Evolutionary conservation across 2,329 filamentous ascomycete genomes (phyloP).

Genomic region (Pyricularia grisea): DNA sequence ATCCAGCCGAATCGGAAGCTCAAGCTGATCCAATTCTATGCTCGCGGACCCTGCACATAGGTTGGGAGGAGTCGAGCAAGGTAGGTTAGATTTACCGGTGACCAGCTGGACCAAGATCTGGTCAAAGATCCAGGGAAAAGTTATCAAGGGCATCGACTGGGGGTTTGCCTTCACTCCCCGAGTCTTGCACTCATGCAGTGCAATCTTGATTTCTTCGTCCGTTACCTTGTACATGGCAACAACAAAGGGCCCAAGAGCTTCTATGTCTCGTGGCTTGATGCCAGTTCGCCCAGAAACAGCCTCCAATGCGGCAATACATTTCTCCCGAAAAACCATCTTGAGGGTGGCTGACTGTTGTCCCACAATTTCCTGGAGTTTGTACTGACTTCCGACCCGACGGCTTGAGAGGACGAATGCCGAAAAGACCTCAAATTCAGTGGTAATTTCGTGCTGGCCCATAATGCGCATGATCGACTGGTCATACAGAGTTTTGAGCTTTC

Average conservation of each 20-base stretch:
- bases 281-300: slow-evolving; percentile 47
- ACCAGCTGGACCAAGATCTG: slow-evolving; percentile 63
- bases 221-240: slow-evolving; percentile 86
- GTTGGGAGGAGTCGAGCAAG: background rate
- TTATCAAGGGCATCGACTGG: slow-evolving; percentile 68
- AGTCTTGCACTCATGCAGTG: slow-evolving; percentile 38
- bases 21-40: background rate
- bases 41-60: background rate
- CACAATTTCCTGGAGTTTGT: slow-evolving; percentile 80
- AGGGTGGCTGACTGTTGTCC: slow-evolving; percentile 57
- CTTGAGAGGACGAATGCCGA: slow-evolving; percentile 74
- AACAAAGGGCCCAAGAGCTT: slow-evolving; percentile 59
- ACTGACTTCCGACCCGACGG: slow-evolving; percentile 63
- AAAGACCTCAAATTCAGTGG: slow-evolving; percentile 88
- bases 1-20: background rate
- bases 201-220: slow-evolving; percentile 54
- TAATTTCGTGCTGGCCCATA: slow-evolving; percentile 76
- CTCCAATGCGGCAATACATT: slow-evolving; percentile 34
- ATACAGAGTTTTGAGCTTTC: slow-evolving; percentile 64
- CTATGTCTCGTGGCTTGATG: slow-evolving; percentile 34
- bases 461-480: slow-evolving; percentile 68
- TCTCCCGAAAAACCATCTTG: slow-evolving; percentile 57
- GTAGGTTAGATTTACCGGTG: slow-evolving; percentile 13
- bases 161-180: slow-evolving; percentile 24
- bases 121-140: slow-evolving; percentile 87